Evolutionary conservation across 148 eudicot genomes (phyloP), one percentile per base, ranked within the genome.

Genomic region (Suaeda aralocaspica): DNA sequence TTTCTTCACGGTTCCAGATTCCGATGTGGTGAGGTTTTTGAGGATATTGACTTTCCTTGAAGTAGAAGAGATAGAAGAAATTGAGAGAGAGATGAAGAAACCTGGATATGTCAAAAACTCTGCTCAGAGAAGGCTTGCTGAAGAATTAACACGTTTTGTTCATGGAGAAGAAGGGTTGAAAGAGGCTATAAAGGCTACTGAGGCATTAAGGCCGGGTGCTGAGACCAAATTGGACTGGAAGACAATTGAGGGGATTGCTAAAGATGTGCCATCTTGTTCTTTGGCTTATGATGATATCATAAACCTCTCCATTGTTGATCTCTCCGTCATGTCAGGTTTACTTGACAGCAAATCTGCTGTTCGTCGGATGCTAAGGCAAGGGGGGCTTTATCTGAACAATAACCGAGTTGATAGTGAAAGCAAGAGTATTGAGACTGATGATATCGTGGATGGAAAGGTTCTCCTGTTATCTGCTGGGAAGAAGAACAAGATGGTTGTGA

Each of bases 401-500:
- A 71, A 25, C 33, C 86, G 90, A 61, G 82, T 90, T 46, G 94
- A 88, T 59, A 77, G 79, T 41, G 98, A 92, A 42, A 86, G 81
- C 15, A 90, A 79, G 82, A 90, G 44, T 69, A 79, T 92, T 60
- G 92, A 82, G 76, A 81, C 63, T 26, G 81, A 77, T 5, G 98
- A 92, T 71, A 90, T 92, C 66, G 84, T 90, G 28, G 96, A 90
- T 66, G 94, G 92, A 21, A 92, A 87, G 55, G 83, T 92, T 68
- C 81, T 92, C 16, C 57, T 92, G 73, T 75, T 92, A 66, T 92
- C 98, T 46, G 96, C 97, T 2, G 97, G 97, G 65, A 92, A 89
- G 89, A 92, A 92, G 81, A 92, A 92, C 74, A 92, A 89, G 76
- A 87, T 92, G 86, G 89, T 92, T 80, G 95, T 92, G 41, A 84